phyloP scores from a whole-genome alignment of 495 filamentous ascomycete species.

The Bathelium albidoporum region DNA sequence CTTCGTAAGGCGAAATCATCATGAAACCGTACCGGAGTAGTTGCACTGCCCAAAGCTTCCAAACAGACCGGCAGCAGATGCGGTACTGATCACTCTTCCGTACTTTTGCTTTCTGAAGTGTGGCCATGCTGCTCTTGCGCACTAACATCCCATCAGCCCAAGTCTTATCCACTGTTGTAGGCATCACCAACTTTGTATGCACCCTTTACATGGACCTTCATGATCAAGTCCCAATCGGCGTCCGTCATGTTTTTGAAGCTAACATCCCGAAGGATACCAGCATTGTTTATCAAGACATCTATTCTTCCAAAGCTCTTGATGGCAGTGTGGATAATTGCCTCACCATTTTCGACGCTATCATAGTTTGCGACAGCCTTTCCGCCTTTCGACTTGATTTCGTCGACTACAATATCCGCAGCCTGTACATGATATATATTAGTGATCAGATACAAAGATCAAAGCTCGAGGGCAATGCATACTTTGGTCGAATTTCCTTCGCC shows the following conservation, averaged over 20 bases:
- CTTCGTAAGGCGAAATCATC: background rate
- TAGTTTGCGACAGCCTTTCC: constrained; percentile 98
- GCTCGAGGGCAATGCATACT: constrained; percentile 40
- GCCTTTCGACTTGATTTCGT: constrained; percentile 84
- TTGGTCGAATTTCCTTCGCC: constrained; percentile 84
- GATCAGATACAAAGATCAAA: background rate
- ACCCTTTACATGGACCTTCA: constrained; percentile 87
- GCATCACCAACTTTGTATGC: constrained; percentile 63
- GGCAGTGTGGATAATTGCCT: constrained; percentile 91
- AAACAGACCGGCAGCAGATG: constrained; percentile 90
- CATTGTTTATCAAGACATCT: constrained; percentile 95
- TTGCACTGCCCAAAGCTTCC: constrained; percentile 94
- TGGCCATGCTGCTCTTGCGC: constrained; percentile 91
- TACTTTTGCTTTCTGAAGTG: constrained; percentile 98
- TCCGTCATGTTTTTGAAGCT: constrained; percentile 99
- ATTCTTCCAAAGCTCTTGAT: constrained; percentile 86
- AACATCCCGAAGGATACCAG: constrained; percentile 90
- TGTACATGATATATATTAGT: constrained; percentile 31
- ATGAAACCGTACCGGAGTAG: constrained; percentile 57
- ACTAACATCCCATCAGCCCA: constrained; percentile 36
- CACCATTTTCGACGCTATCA: constrained; percentile 90
- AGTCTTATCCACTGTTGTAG: constrained; percentile 2
- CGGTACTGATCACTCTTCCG: constrained; percentile 89
- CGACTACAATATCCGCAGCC: constrained; percentile 92
- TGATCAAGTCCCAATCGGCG: constrained; percentile 89